These are phyloP conservation scores for Mortierella claussenii DNA, from an alignment of 192 early-diverging fungal genomes.

Conservation along the genomic window DNA sequence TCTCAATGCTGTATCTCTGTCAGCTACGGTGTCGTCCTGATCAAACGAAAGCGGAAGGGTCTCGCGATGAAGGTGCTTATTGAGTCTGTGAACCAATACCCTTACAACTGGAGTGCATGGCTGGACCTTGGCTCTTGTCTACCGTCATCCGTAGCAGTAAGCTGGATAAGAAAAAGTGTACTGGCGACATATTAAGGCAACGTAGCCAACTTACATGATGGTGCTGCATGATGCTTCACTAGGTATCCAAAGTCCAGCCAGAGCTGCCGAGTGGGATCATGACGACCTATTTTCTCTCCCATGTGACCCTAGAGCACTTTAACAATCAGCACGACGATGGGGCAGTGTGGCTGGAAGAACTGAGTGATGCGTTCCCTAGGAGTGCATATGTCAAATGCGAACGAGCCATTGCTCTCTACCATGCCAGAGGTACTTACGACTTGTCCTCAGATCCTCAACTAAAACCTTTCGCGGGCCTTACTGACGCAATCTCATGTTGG, in stretches of 20 bases:
- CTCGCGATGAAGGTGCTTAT: slow-evolving; percentile 67
- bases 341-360: slow-evolving; percentile 40
- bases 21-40: slow-evolving; percentile 66
- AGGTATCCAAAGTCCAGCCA: slow-evolving; percentile 22
- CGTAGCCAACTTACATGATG: too few relatives aligned
- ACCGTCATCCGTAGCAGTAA: slow-evolving; percentile 50
- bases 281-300: slow-evolving; percentile 61
- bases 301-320: slow-evolving; percentile 63
- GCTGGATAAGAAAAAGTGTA: too few relatives aligned
- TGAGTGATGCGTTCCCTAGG: slow-evolving; percentile 64
- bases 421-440: slow-evolving; percentile 48
- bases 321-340: slow-evolving; percentile 43
- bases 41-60: slow-evolving; percentile 47
- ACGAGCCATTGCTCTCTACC: slow-evolving; percentile 70
- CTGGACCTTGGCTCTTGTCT: slow-evolving; percentile 72
- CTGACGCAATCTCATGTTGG: too few relatives aligned
- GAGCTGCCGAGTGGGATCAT: slow-evolving; percentile 54
- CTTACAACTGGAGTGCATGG: slow-evolving; percentile 96
- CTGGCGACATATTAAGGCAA: too few relatives aligned
- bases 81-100: slow-evolving; percentile 74
- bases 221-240: too few relatives aligned
- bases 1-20: too few relatives aligned
- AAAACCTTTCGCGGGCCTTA: too few relatives aligned
- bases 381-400: slow-evolving; percentile 75
- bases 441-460: not conserved